Conservation (phyloP, 2,329 filamentous ascomycete genomes). For the Nemania serpens region DNA sequence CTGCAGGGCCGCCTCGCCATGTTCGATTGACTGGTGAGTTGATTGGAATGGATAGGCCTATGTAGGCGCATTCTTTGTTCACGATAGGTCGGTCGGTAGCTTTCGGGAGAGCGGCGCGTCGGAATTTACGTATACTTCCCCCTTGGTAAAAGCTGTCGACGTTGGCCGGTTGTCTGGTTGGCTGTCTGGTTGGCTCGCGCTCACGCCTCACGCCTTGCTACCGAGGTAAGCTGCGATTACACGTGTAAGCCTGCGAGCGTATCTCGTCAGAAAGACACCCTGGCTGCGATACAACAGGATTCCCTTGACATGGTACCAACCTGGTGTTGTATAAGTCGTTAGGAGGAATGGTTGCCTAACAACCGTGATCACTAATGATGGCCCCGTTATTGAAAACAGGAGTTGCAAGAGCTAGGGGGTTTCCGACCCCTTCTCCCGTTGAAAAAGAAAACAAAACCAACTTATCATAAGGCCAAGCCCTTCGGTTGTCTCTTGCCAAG, state of each 20-base stretch:
- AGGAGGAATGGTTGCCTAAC: background rate
- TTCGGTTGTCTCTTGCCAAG: background rate
- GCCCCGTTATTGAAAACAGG: background rate
- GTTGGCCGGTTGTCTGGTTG: too few species aligned
- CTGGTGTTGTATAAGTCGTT: too few species aligned
- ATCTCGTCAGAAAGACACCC: conserved; percentile 19
- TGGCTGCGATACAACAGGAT: conserved; percentile 21
- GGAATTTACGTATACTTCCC: conserved; percentile 1
- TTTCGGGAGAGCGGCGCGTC: conserved; percentile 7
- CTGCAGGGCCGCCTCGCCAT: conserved; percentile 27
- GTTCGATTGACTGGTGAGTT: conserved; percentile 13
- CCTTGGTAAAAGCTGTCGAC: too few species aligned
- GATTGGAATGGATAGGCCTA: background rate
- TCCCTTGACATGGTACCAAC: conserved; percentile 6
- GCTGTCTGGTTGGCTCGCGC: too few species aligned
- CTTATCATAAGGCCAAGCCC: background rate
- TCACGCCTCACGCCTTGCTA: background rate
- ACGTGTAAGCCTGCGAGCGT: conserved; percentile 23
- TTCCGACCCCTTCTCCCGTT: background rate
- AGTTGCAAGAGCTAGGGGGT: background rate
- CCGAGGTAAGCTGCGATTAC: conserved; percentile 12
- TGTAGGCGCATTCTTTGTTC: background rate
- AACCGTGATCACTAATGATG: background rate
- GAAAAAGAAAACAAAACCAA: background rate
- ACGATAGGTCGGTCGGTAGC: background rate